Evolutionary conservation across 2,329 filamentous ascomycete species (phyloP).

Genomic region (Ophiostoma angusticollis): DNA sequence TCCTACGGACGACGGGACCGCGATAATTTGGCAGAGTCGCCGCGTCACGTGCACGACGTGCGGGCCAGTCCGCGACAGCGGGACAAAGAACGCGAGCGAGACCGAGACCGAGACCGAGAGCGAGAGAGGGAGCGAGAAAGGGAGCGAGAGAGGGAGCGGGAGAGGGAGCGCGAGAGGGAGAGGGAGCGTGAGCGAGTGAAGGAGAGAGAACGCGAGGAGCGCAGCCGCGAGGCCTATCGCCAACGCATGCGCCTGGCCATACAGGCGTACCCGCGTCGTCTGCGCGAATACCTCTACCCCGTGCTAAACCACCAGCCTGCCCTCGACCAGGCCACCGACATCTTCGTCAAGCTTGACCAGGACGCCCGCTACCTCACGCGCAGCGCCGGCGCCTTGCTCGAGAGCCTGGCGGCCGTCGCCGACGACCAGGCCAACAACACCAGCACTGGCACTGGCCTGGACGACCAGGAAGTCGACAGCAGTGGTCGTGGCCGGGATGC

Average conservation of each 20-base stretch:
- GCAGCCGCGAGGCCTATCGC: constrained; percentile 4
- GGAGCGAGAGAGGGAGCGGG: too few species aligned
- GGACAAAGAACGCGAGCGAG: not conserved
- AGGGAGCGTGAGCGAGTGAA: not conserved
- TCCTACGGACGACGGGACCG: constrained; percentile 4
- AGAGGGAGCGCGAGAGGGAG: not conserved
- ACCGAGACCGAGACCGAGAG: not conserved
- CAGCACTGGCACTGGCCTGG: constrained; percentile 6
- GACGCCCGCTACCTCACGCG: constrained; percentile 12
- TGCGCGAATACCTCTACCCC: constrained; percentile 10
- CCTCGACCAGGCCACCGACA: constrained; percentile 12
- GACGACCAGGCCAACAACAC: constrained; percentile 6
- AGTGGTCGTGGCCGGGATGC: too few species aligned
- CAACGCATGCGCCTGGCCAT: constrained; percentile 9
- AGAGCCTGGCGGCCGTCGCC: constrained; percentile 10
- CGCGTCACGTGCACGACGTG: constrained; percentile 3
- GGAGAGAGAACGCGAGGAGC: constrained; percentile 1
- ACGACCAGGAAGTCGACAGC: constrained; percentile 7
- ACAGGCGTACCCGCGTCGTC: constrained; percentile 10
- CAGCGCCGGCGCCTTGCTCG: constrained; percentile 10
- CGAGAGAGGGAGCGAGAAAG: not conserved
- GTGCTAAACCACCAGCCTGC: constrained; percentile 11
- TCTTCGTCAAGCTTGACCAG: constrained; percentile 13
- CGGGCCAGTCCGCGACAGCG: constrained; percentile 1
- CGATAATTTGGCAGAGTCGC: constrained; percentile 6